Percentiles rank a stretch among this genome's conserved stretches.
phyloP scores from a whole-genome alignment of 2,329 filamentous ascomycete species.

The Sclerotinia sclerotiorum region DNA sequence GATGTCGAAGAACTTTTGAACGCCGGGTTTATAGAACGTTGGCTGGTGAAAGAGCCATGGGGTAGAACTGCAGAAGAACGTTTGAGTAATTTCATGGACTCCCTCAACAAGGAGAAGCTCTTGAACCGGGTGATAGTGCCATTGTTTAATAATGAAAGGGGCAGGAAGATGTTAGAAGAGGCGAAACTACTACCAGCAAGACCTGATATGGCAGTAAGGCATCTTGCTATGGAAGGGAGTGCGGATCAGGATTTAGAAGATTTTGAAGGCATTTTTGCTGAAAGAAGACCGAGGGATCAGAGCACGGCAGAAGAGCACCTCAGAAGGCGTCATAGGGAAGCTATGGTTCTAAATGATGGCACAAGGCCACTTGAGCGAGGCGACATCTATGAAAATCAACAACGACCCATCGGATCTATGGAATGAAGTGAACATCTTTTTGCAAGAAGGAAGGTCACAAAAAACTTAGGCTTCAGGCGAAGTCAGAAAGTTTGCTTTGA shows the following conservation, averaged over 20 bases:
- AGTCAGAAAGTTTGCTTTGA: background rate
- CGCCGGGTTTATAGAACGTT: constrained; percentile 67
- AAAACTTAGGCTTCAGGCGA: background rate
- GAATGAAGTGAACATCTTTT: constrained; percentile 2
- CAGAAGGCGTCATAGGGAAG: constrained; percentile 75
- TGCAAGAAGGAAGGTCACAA: background rate
- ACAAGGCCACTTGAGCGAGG: constrained; percentile 68
- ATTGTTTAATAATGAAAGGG: constrained; percentile 36
- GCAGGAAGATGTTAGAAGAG: constrained; percentile 34
- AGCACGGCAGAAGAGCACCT: constrained; percentile 68
- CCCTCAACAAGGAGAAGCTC: constrained; percentile 31
- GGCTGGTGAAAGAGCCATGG: constrained; percentile 73
- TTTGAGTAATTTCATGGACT: constrained; percentile 51
- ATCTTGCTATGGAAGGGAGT: constrained; percentile 50
- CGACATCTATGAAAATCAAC: constrained; percentile 69
- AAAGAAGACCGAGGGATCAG: constrained; percentile 49
- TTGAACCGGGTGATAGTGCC: constrained; percentile 50
- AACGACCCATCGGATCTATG: background rate
- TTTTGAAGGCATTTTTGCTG: constrained; percentile 38
- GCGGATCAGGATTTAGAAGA: constrained; percentile 48
- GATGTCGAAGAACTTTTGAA: constrained; percentile 57
- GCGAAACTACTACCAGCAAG: constrained; percentile 34
- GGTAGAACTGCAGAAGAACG: constrained; percentile 56
- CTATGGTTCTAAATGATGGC: constrained; percentile 89
- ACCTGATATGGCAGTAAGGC: constrained; percentile 20